Conservation (phyloP, 2,329 filamentous ascomycete species). For the Xylariaceae sp. region DNA sequence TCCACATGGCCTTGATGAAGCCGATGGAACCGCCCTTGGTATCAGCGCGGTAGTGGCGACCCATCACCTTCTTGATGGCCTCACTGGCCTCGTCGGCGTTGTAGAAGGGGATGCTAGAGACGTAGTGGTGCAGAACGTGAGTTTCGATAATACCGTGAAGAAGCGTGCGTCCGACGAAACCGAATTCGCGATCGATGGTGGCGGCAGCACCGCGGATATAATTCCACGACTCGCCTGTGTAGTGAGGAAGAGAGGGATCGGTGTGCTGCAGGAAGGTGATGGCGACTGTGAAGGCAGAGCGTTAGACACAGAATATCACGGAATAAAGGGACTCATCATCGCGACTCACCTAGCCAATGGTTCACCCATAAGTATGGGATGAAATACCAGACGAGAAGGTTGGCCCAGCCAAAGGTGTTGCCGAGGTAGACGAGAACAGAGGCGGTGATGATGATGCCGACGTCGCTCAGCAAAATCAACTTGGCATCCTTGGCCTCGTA, state of each 20-base stretch:
- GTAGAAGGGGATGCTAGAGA: conserved; percentile 95
- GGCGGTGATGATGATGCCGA: conserved; percentile 64
- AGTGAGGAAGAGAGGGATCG: conserved; percentile 89
- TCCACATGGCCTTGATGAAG: conserved; percentile 81
- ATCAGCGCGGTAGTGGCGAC: conserved; percentile 85
- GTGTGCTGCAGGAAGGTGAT: conserved; percentile 98
- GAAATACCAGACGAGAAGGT: conserved; percentile 92
- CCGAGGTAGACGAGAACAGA: conserved; percentile 62
- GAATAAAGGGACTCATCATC: neutral
- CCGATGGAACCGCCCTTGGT: conserved; percentile 69
- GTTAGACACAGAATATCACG: conserved; percentile 18
- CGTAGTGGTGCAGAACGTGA: conserved; percentile 95
- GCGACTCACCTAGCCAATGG: conserved; percentile 87
- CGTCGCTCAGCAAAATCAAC: conserved; percentile 77
- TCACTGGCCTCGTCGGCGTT: conserved; percentile 91
- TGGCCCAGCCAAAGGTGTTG: conserved; percentile 73
- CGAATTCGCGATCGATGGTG: conserved; percentile 95
- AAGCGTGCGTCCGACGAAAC: conserved; percentile 85
- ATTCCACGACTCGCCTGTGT: conserved; percentile 80
- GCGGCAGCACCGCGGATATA: conserved; percentile 90
- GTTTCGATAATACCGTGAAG: conserved; percentile 97
- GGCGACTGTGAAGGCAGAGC: conserved; percentile 60
- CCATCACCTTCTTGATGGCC: conserved; percentile 93
- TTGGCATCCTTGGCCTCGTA: conserved; percentile 89
- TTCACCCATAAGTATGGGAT: conserved; percentile 96